These are phyloP conservation scores for Lumnitzera littorea DNA, from an alignment of 345 rosid genomes.

Conservation along the genomic window DNA sequence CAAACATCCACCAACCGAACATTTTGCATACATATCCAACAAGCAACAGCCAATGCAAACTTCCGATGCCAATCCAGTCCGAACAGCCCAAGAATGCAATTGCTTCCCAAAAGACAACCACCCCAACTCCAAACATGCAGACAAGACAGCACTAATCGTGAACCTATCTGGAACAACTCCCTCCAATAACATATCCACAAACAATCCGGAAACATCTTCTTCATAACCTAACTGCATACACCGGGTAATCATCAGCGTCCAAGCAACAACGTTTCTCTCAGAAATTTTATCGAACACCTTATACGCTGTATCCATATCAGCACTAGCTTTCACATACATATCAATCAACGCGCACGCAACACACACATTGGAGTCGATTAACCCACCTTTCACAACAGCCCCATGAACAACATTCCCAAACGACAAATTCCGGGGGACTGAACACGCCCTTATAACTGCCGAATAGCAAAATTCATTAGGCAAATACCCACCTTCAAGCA, in stretches of 20 bases:
- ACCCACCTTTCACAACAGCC: slow-evolving; percentile 44
- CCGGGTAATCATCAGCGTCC: slow-evolving; percentile 67
- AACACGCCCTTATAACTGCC: slow-evolving; percentile 55
- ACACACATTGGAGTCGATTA: slow-evolving; percentile 42
- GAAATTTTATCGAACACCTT: slow-evolving; percentile 58
- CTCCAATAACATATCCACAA: slow-evolving; percentile 40
- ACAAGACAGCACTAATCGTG: slow-evolving; percentile 43
- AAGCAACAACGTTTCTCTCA: slow-evolving; percentile 46
- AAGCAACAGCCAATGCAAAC: slow-evolving; percentile 64
- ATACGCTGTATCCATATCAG: slow-evolving; percentile 36
- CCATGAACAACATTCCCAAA: slow-evolving; percentile 43
- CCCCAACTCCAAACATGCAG: slow-evolving; percentile 48
- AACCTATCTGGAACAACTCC: slow-evolving; percentile 48
- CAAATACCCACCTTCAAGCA: slow-evolving; percentile 45
- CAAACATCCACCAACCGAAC: slow-evolving; percentile 34
- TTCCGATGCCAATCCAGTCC: slow-evolving; percentile 40
- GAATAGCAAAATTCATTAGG: slow-evolving; percentile 67
- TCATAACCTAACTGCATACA: slow-evolving; percentile 40
- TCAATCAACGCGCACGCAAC: slow-evolving; percentile 66
- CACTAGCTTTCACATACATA: slow-evolving; percentile 47
- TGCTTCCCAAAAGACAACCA: slow-evolving; percentile 35
- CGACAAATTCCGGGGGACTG: slow-evolving; percentile 19
- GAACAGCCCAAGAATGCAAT: slow-evolving; percentile 51
- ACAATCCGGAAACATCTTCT: slow-evolving; percentile 38
- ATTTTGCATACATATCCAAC: slow-evolving; percentile 73